Conservation (phyloP, 257 asterid genomes). For the Solanum medicagineum region DNA sequence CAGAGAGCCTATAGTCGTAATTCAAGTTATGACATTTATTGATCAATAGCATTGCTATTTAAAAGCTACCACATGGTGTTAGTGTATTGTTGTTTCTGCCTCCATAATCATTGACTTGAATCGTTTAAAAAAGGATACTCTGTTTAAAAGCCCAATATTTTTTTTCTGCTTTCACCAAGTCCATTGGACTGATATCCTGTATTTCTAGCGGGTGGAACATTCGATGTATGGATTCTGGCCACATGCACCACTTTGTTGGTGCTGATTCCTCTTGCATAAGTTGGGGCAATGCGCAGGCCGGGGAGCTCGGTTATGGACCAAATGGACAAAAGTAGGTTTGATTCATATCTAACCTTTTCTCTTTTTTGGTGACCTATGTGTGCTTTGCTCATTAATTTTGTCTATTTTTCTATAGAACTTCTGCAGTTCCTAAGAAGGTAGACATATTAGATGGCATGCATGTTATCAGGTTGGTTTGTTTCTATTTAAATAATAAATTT, state of each 20-base stretch:
- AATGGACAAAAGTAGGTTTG: slow-evolving; percentile 62
- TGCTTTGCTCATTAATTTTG: background rate
- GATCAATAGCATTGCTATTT: background rate
- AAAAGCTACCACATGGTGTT: background rate
- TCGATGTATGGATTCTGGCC: slow-evolving; percentile 95
- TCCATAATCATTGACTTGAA: background rate
- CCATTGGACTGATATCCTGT: background rate
- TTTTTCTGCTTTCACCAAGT: background rate
- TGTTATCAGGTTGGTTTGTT: slow-evolving; percentile 51
- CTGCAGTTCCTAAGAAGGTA: slow-evolving; percentile 85
- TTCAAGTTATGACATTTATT: background rate
- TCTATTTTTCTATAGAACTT: slow-evolving; percentile 46
- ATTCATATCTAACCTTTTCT: background rate
- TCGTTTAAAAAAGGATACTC: background rate
- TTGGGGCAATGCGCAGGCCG: slow-evolving; percentile 95
- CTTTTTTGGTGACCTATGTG: background rate
- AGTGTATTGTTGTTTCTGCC: background rate
- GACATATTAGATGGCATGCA: slow-evolving; percentile 91
- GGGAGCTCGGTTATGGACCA: slow-evolving; percentile 98
- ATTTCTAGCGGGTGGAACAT: slow-evolving; percentile 77
- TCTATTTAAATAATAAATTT: background rate
- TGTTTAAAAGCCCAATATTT: background rate
- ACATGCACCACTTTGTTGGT: slow-evolving; percentile 88
- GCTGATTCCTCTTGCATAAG: slow-evolving; percentile 98
- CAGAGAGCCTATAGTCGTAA: background rate